Conservation (phyloP, 208 protist genomes). For the Trypanosomatidae sp. region DNA sequence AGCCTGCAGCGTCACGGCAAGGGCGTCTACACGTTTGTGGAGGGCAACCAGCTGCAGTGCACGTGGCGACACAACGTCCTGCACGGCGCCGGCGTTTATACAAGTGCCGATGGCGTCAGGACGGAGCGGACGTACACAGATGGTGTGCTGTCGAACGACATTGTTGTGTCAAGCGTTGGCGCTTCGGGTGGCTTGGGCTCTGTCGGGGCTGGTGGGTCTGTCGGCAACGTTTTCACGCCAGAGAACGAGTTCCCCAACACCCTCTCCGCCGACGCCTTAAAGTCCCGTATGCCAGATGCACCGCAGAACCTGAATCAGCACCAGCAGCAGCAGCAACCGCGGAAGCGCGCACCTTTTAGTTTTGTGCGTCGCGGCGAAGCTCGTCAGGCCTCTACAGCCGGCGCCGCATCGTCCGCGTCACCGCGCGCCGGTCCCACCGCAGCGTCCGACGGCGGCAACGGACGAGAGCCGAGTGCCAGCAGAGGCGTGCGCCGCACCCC, state of each 20-base stretch:
- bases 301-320: no score
- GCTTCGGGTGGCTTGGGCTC: background rate
- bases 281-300: conserved; percentile 26
- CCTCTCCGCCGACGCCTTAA: conserved; percentile 54
- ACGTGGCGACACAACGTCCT: conserved; percentile 83
- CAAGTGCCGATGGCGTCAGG: conserved; percentile 33
- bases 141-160: conserved; percentile 42
- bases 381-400: conserved; percentile 21
- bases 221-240: conserved; percentile 49
- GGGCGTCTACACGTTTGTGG: conserved; percentile 69
- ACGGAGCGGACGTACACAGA: conserved; percentile 60
- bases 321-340: conserved; percentile 8
- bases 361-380: conserved; percentile 54
- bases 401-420: background rate
- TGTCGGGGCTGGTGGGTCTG: background rate
- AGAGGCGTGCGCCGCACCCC: background rate
- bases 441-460: no score
- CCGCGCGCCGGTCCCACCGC: background rate
- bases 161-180: background rate
- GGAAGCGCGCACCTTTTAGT: conserved; percentile 33
- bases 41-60: conserved; percentile 70
- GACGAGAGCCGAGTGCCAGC: no score
- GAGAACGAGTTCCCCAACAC: conserved; percentile 83
- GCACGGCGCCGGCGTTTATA: conserved; percentile 74
- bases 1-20: conserved; percentile 74